Conservation (phyloP, 176 grass and related monocot species). For the Chrysopogon serrulatus region DNA sequence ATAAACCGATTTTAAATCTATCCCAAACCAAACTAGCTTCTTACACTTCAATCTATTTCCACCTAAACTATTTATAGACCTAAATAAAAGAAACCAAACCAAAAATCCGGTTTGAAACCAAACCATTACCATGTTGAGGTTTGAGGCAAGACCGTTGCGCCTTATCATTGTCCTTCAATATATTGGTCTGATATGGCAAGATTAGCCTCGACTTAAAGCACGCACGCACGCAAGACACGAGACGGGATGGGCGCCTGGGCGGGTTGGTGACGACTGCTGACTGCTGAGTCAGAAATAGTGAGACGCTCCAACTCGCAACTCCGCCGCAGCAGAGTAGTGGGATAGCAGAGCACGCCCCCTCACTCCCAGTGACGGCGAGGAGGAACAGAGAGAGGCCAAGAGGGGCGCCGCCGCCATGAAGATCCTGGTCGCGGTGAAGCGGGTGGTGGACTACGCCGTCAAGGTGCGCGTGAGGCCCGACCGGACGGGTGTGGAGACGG, state of each 20-base stretch:
- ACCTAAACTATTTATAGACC: too few relatives aligned
- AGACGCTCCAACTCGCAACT: slow-evolving; percentile 38
- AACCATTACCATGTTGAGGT: too few relatives aligned
- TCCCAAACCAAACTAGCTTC: too few relatives aligned
- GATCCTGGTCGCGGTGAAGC: slow-evolving; percentile 88
- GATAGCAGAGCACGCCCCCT: background rate
- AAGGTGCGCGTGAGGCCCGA: slow-evolving; percentile 82
- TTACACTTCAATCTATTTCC: too few relatives aligned
- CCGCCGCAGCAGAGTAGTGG: background rate
- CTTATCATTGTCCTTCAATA: background rate
- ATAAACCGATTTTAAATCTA: too few relatives aligned
- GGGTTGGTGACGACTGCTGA: background rate
- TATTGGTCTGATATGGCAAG: background rate
- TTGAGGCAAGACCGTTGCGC: too few relatives aligned
- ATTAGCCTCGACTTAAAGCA: background rate
- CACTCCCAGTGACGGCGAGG: background rate
- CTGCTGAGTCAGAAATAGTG: slow-evolving; percentile 23
- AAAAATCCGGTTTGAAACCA: too few relatives aligned
- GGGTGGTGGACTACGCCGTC: slow-evolving; percentile 92
- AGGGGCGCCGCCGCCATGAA: slow-evolving; percentile 39
- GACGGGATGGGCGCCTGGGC: background rate
- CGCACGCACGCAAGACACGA: background rate
- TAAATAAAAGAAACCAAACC: too few relatives aligned
- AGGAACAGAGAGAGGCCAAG: background rate
- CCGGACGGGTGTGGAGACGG: slow-evolving; percentile 73